Conservation (phyloP, 164 flowering plant species). For the Santalum album region DNA sequence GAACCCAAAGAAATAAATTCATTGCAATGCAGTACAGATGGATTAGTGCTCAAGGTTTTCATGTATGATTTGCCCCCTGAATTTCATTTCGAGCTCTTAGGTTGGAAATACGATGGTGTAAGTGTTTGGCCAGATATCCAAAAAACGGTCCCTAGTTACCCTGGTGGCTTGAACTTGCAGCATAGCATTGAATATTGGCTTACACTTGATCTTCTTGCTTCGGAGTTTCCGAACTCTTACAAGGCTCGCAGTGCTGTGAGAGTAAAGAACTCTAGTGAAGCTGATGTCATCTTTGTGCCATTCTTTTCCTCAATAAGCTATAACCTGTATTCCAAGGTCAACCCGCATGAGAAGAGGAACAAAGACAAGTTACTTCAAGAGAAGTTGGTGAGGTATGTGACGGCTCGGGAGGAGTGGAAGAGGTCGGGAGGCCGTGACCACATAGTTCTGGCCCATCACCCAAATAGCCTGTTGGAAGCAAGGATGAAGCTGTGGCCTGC, state of each 20-base stretch:
- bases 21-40: slow-evolving; percentile 9
- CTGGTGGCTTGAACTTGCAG: slow-evolving; percentile 91
- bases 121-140: slow-evolving; percentile 78
- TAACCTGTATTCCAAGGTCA: slow-evolving; percentile 56
- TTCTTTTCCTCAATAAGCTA: slow-evolving; percentile 85
- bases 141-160: slow-evolving; percentile 45
- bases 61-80: slow-evolving; percentile 94
- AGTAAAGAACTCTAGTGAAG: slow-evolving; percentile 67
- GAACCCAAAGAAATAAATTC: slow-evolving; percentile 5
- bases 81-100: slow-evolving; percentile 75
- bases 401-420: slow-evolving; percentile 68
- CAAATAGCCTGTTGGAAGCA: slow-evolving; percentile 79
- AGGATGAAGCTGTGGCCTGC: slow-evolving; percentile 81
- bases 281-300: slow-evolving; percentile 86
- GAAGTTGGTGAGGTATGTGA: slow-evolving; percentile 55
- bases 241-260: slow-evolving; percentile 41
- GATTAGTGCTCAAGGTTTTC: slow-evolving; percentile 49
- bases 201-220: slow-evolving; percentile 70
- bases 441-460: slow-evolving; percentile 85
- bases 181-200: slow-evolving; percentile 97
- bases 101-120: slow-evolving; percentile 46
- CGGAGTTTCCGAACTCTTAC: slow-evolving; percentile 28
- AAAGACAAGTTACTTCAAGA: slow-evolving; percentile 51
- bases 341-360: slow-evolving; percentile 33
- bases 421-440: slow-evolving; percentile 83